phyloP scores from a whole-genome alignment of 1,284 basidiomycete genomes.

The Stereum hirsutum region DNA sequence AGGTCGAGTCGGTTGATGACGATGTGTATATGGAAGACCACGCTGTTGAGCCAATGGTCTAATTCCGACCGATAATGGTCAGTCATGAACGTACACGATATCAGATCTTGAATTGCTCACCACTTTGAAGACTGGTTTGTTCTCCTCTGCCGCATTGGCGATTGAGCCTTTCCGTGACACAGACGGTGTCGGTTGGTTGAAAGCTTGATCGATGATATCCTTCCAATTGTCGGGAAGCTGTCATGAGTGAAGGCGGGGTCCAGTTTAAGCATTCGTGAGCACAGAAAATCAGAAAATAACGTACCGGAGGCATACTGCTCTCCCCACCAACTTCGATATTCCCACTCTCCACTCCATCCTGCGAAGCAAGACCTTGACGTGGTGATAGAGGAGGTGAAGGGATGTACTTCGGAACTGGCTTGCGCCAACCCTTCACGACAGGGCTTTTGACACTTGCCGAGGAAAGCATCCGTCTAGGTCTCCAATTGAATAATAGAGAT shows the following conservation, averaged over 20 bases:
- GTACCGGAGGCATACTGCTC: neutral
- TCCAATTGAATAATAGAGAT: too few species aligned
- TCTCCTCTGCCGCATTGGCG: neutral
- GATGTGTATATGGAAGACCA: neutral
- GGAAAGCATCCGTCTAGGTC: too few species aligned
- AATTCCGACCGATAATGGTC: neutral
- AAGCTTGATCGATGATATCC: slow-evolving; percentile 6
- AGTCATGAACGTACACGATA: neutral
- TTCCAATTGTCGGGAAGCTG: slow-evolving; percentile 13
- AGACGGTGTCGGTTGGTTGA: neutral
- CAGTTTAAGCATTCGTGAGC: neutral
- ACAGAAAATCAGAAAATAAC: neutral
- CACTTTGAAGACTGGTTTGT: too few species aligned
- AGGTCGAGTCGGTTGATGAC: neutral
- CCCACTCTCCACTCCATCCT: neutral
- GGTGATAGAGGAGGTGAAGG: slow-evolving; percentile 12
- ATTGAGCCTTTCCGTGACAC: neutral
- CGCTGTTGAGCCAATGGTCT: neutral
- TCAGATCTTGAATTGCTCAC: neutral
- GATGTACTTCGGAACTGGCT: slow-evolving; percentile 13
- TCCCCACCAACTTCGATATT: neutral
- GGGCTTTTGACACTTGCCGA: too few species aligned
- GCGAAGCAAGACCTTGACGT: too few species aligned
- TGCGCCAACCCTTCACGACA: too few species aligned
- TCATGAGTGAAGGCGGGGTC: neutral